Conservation (phyloP, 306 rosid species). For the Cicer chorassanicum region DNA sequence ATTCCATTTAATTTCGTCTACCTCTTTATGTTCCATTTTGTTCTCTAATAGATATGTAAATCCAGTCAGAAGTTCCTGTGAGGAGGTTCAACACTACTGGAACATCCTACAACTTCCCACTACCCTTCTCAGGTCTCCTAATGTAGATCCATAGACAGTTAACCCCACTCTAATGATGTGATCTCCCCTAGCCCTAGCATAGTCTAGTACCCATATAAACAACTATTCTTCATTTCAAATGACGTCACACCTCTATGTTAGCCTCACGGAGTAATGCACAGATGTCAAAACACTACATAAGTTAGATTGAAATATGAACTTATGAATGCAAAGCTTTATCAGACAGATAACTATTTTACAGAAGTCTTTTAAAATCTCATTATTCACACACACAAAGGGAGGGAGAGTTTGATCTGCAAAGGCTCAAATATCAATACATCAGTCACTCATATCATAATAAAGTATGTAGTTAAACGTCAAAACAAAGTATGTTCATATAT, state of each 20-base stretch:
- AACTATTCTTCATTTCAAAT: conserved; percentile 25
- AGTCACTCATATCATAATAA: conserved; percentile 17
- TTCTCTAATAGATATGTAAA: conserved; percentile 10
- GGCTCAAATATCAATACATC: conserved; percentile 20
- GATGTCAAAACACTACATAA: conserved; percentile 22
- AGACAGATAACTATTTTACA: conserved; percentile 8
- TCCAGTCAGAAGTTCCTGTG: neutral
- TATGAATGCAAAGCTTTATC: neutral
- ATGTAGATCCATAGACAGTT: neutral
- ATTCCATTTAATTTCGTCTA: neutral
- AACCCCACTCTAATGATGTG: conserved; percentile 13
- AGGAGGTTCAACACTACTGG: neutral
- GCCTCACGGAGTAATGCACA: conserved; percentile 22
- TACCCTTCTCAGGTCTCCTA: conserved; percentile 6
- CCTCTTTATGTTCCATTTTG: neutral
- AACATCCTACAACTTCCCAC: neutral
- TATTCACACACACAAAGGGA: conserved; percentile 25
- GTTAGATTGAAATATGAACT: conserved; percentile 32
- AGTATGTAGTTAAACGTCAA: conserved; percentile 4
- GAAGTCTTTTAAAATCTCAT: conserved; percentile 20
- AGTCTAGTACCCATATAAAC: conserved; percentile 4
- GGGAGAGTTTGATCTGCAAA: neutral
- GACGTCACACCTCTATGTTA: conserved; percentile 27
- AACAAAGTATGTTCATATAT: conserved; percentile 31
- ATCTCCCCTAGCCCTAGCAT: neutral